Evolutionary conservation across 345 rosid species (phyloP).

Genomic region (Salix brachista): DNA sequence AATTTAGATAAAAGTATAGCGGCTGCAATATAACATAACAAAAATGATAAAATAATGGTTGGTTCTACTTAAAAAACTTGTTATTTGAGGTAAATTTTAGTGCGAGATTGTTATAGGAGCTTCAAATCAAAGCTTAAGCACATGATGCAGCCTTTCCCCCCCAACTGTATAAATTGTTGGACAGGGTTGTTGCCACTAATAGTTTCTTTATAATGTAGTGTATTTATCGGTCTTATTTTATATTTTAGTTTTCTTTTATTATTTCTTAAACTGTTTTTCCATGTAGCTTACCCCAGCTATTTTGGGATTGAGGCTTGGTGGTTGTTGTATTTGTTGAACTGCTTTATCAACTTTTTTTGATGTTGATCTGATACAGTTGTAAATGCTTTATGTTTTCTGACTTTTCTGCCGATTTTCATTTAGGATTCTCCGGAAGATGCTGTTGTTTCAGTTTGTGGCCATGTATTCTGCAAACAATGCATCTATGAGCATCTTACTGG

Average conservation of each 20-base stretch:
- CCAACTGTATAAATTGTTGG: background rate
- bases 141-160: background rate
- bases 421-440: slow-evolving; percentile 99
- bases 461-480: slow-evolving; percentile 95
- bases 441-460: slow-evolving; percentile 78
- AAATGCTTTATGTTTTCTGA: slow-evolving; percentile 3
- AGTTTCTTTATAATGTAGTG: background rate
- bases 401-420: slow-evolving; percentile 9
- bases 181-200: background rate
- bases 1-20: background rate
- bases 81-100: background rate
- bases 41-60: background rate
- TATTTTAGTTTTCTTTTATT: background rate
- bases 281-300: background rate
- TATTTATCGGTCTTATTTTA: background rate
- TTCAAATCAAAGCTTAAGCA: background rate
- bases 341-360: background rate
- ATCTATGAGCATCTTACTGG: slow-evolving; percentile 68
- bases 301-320: background rate
- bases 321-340: background rate
- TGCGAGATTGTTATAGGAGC: background rate
- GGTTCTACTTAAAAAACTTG: background rate
- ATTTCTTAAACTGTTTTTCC: background rate
- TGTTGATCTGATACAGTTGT: background rate
- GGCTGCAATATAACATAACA: background rate